These are phyloP conservation scores for Tetracentron sinense DNA, from an alignment of 164 flowering plant genomes.

Conservation along the genomic window DNA sequence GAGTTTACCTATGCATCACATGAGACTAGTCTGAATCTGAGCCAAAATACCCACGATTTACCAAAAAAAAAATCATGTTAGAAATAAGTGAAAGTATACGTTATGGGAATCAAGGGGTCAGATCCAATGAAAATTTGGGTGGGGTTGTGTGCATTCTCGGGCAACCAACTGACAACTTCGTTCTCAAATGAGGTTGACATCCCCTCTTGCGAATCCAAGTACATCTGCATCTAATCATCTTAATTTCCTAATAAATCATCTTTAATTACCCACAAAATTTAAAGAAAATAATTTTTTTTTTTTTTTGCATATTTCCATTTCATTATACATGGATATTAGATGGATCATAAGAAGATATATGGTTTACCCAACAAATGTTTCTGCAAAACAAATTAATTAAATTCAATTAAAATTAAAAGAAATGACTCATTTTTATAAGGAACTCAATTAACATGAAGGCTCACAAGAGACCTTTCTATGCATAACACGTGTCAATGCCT, in stretches of 20 bases:
- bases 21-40: too few relatives aligned
- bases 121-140: conserved; percentile 25
- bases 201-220: conserved; percentile 40
- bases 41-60: too few relatives aligned
- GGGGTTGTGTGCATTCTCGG: conserved; percentile 25
- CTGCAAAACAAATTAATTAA: too few relatives aligned
- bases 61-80: too few relatives aligned
- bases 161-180: conserved; percentile 35
- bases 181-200: conserved; percentile 27
- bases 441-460: background rate
- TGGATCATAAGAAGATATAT: conserved; percentile 35
- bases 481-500: conserved; percentile 34
- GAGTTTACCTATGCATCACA: too few relatives aligned
- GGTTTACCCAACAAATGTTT: conserved; percentile 34
- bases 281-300: too few relatives aligned
- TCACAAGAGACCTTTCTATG: background rate
- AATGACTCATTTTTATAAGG: background rate
- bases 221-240: conserved; percentile 36
- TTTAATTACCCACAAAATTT: background rate
- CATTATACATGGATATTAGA: conserved; percentile 44
- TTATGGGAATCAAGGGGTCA: conserved; percentile 26
- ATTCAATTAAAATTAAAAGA: too few relatives aligned
- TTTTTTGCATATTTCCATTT: too few relatives aligned
- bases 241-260: too few relatives aligned
- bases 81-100: too few relatives aligned